A percentile compares a stretch with the other conserved stretches of the same genome.
Evolutionary conservation across 495 filamentous ascomycete genomes (phyloP).

Genomic region (Physcia stellaris): DNA sequence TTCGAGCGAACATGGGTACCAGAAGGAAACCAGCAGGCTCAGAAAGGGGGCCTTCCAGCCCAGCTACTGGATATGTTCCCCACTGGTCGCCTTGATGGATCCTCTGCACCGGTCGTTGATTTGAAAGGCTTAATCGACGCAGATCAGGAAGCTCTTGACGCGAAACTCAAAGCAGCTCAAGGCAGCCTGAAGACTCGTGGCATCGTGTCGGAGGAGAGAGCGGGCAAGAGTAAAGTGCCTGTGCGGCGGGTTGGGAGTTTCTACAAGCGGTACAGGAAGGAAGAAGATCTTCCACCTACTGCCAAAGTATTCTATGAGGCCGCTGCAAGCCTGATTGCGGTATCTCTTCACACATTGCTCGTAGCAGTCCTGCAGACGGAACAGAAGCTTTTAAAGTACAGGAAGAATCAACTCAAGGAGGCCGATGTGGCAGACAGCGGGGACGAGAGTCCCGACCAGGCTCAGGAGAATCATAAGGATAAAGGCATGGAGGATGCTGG

Average conservation of each 20-base stretch:
- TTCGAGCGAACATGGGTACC: conserved; percentile 64
- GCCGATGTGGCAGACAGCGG: conserved; percentile 15
- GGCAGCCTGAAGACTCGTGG: conserved; percentile 18
- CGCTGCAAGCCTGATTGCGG: conserved; percentile 35
- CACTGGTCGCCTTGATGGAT: conserved; percentile 14
- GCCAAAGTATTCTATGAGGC: conserved; percentile 42
- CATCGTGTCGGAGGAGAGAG: conserved; percentile 12
- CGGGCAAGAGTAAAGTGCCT: conserved; percentile 13
- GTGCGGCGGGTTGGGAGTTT: conserved; percentile 35
- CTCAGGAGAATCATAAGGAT: background rate
- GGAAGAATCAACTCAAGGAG: conserved; percentile 16
- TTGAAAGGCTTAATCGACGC: conserved; percentile 15
- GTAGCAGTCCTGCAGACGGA: conserved; percentile 35
- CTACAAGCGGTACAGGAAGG: conserved; percentile 43
- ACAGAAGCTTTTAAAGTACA: conserved; percentile 27
- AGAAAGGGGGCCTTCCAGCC: conserved; percentile 14
- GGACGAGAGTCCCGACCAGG: conserved; percentile 11
- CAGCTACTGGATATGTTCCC: conserved; percentile 41
- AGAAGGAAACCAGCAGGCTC: conserved; percentile 15
- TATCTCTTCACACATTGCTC: conserved; percentile 34
- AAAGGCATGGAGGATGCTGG: background rate
- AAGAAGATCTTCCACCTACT: conserved; percentile 39
- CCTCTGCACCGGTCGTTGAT: conserved; percentile 3
- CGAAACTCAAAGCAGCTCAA: conserved; percentile 27
- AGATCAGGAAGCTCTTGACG: conserved; percentile 13